These are phyloP conservation scores for Bromus sterilis DNA, from an alignment of 176 grass and related monocot genomes.

Conservation along the genomic window DNA sequence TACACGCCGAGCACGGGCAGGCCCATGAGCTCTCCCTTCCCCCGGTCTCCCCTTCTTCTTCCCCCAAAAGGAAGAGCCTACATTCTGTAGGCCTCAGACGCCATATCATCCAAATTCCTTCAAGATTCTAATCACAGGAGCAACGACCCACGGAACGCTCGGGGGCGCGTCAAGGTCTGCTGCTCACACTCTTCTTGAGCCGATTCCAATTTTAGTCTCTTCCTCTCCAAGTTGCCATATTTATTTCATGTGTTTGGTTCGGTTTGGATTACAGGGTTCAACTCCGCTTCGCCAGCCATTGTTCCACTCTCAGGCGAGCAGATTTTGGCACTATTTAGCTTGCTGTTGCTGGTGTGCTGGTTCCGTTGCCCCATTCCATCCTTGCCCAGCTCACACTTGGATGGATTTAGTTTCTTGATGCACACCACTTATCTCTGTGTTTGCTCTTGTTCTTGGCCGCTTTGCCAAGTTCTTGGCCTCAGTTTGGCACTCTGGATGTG, in stretches of 20 bases:
- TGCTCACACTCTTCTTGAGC: not conserved
- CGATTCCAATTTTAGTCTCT: not conserved
- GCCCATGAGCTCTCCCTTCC: not conserved
- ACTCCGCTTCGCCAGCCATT: not conserved
- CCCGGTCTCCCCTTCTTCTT: not conserved
- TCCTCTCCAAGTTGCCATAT: not conserved
- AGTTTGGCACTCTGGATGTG: not conserved
- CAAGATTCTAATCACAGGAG: not conserved
- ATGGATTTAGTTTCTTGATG: slow-evolving; percentile 2
- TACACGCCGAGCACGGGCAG: slow-evolving; percentile 4
- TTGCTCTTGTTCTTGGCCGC: not conserved
- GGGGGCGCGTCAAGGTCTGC: not conserved
- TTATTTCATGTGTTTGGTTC: not conserved
- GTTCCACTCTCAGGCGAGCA: not conserved
- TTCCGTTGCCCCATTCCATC: no score
- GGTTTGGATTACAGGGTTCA: slow-evolving; percentile 8
- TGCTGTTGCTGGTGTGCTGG: no score
- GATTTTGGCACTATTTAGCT: no score
- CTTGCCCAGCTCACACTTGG: not conserved
- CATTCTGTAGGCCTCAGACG: not conserved
- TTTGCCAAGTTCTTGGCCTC: not conserved
- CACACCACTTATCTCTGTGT: not conserved
- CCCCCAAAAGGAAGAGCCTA: not conserved
- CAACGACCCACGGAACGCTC: not conserved
- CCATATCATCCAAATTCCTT: not conserved